phyloP scores from a whole-genome alignment of 768 basidiomycete species.

The Russula olivacea region DNA sequence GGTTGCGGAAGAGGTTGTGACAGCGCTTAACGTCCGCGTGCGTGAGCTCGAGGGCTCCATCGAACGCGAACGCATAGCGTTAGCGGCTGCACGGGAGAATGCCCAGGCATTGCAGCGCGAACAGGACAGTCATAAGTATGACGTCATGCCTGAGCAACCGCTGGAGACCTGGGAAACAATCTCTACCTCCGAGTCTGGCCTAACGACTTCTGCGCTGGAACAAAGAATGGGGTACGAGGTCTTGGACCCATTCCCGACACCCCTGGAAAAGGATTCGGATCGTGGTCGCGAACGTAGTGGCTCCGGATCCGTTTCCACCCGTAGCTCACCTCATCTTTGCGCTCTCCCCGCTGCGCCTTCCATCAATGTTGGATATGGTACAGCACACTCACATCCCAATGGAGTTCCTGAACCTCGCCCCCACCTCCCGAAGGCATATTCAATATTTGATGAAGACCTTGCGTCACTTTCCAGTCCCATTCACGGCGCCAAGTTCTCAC shows the following conservation, averaged over 20 bases:
- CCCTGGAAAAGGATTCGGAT: constrained; percentile 23
- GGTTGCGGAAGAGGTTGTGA: constrained; percentile 42
- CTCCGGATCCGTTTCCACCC: constrained; percentile 6
- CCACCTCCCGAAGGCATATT: constrained; percentile 37
- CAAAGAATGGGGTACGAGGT: neutral
- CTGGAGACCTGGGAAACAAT: constrained; percentile 25
- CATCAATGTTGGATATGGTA: constrained; percentile 12
- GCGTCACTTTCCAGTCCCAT: constrained; percentile 30
- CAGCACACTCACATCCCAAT: constrained; percentile 25
- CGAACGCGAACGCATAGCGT: constrained; percentile 52
- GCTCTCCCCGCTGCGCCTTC: constrained; percentile 19
- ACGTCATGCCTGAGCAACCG: constrained; percentile 29
- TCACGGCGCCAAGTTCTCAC: constrained; percentile 41
- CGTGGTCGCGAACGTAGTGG: constrained; percentile 7
- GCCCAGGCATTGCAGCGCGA: constrained; percentile 42
- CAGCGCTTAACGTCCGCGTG: constrained; percentile 52
- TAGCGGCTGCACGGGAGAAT: constrained; percentile 53
- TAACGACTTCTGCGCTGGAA: constrained; percentile 5
- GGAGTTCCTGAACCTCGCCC: constrained; percentile 18
- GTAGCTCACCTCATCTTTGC: constrained; percentile 19
- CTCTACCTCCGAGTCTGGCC: constrained; percentile 15
- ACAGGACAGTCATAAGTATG: constrained; percentile 33
- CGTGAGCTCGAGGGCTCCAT: constrained; percentile 71
- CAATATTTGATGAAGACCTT: constrained; percentile 39
- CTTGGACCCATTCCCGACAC: constrained; percentile 18